Percentiles rank a stretch among this genome's conserved stretches.
These are phyloP conservation scores for Trypanosoma boissoni DNA, from an alignment of 208 protist species.

Conservation along the genomic window DNA sequence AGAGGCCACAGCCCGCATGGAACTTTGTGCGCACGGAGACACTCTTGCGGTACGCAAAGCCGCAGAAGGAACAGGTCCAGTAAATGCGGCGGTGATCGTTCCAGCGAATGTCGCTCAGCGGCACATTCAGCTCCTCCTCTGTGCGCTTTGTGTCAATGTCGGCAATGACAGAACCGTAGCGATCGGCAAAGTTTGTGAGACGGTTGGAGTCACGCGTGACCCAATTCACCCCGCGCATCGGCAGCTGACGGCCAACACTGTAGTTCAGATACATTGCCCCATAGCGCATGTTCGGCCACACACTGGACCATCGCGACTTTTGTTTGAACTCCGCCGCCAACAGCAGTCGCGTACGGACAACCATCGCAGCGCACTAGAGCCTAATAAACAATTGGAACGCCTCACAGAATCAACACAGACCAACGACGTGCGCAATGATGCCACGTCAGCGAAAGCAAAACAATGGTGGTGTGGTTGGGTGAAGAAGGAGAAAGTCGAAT, in stretches of 20 bases:
- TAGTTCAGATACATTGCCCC: conserved; percentile 86
- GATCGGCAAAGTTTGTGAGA: conserved; percentile 65
- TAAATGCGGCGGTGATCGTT: conserved; percentile 85
- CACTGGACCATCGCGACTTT: conserved; percentile 82
- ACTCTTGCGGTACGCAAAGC: conserved; percentile 67
- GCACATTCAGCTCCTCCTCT: conserved; percentile 78
- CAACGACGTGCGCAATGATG: conserved; percentile 12
- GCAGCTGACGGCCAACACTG: conserved; percentile 70
- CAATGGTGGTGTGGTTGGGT: no score
- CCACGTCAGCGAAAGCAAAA: no score
- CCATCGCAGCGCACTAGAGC: no score
- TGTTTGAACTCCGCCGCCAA: conserved; percentile 88
- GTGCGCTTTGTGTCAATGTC: conserved; percentile 77
- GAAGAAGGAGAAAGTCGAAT: no score
- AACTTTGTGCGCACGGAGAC: conserved; percentile 81
- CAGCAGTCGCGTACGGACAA: conserved; percentile 28
- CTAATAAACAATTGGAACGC: background rate
- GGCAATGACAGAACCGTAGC: conserved; percentile 68
- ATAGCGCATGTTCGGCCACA: conserved; percentile 91
- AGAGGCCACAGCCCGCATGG: conserved; percentile 75
- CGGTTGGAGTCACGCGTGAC: conserved; percentile 86
- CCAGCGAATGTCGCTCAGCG: conserved; percentile 71
- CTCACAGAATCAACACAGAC: conserved; percentile 1
- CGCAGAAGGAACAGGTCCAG: conserved; percentile 83
- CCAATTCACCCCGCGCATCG: conserved; percentile 85